Evolutionary conservation across 2,329 filamentous ascomycete genomes (phyloP).

Genomic region (Sclerotinia nivalis): DNA sequence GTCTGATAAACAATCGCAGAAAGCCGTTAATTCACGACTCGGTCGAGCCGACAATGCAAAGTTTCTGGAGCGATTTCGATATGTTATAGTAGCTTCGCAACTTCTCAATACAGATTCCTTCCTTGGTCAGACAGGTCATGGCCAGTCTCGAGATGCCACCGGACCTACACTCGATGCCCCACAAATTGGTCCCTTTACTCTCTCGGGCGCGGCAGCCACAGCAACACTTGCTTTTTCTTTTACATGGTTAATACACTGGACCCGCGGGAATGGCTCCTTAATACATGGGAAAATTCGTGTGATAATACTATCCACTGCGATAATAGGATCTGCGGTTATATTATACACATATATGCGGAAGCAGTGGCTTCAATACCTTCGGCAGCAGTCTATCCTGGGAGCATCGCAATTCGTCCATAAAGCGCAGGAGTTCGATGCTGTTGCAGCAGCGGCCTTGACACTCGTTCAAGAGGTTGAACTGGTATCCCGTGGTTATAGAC

Average conservation of each 20-base stretch:
- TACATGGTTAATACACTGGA: constrained; percentile 70
- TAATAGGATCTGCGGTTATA: constrained; percentile 54
- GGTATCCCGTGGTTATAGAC: constrained; percentile 84
- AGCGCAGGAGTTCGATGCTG: constrained; percentile 79
- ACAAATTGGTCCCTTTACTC: constrained; percentile 51
- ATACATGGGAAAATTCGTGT: constrained; percentile 59
- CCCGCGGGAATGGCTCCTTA: constrained; percentile 53
- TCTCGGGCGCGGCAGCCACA: constrained; percentile 66
- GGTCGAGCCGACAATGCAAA: constrained; percentile 77
- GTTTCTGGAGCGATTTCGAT: constrained; percentile 91
- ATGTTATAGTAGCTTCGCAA: constrained; percentile 89
- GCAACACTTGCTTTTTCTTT: constrained; percentile 59
- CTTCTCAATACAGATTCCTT: constrained; percentile 72
- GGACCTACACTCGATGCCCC: constrained; percentile 30
- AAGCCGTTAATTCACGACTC: constrained; percentile 69
- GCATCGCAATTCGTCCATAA: constrained; percentile 69
- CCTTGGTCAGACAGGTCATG: constrained; percentile 43
- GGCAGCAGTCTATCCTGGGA: constrained; percentile 71
- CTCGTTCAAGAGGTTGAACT: constrained; percentile 95
- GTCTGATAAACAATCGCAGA: constrained; percentile 48
- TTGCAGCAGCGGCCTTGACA: constrained; percentile 71
- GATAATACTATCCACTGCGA: constrained; percentile 47
- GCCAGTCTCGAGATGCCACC: constrained; percentile 31
- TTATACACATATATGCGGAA: constrained; percentile 73
- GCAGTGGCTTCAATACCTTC: constrained; percentile 78